Conservation (phyloP, 768 basidiomycete genomes). For the Lactarius akahatsu region DNA sequence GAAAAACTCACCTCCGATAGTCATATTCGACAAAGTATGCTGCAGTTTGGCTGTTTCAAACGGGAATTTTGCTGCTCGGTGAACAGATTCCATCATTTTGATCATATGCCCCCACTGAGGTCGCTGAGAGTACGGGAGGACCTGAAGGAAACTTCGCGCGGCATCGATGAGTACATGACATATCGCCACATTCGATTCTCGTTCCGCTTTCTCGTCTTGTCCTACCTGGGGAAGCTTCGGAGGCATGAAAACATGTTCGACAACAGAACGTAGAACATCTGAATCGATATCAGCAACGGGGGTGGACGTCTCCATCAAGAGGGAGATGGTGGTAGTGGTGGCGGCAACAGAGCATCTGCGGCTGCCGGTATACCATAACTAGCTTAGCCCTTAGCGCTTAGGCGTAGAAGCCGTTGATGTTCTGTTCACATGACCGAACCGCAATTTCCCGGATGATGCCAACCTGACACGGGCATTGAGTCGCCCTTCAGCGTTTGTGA, state of each 20-base stretch:
- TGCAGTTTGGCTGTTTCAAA: slow-evolving; percentile 1
- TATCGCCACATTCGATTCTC: slow-evolving; percentile 9
- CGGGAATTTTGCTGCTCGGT: neutral
- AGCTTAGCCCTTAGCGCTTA: no score
- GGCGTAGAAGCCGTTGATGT: no score
- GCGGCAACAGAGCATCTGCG: neutral
- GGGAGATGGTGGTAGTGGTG: neutral
- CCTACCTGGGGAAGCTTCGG: slow-evolving; percentile 18
- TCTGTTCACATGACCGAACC: no score
- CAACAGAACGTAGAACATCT: neutral
- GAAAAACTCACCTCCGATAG: slow-evolving; percentile 4
- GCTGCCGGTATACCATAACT: no score
- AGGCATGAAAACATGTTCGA: slow-evolving; percentile 17
- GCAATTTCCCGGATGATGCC: no score
- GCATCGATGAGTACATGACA: slow-evolving; percentile 4
- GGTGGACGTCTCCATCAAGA: neutral
- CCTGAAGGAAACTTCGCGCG: slow-evolving; percentile 2
- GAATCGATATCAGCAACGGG: neutral
- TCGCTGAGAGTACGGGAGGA: slow-evolving; percentile 2
- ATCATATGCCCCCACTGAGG: slow-evolving; percentile 16
- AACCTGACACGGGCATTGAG: no score
- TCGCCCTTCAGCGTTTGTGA: no score
- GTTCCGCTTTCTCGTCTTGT: neutral
- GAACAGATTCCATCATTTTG: slow-evolving; percentile 12
- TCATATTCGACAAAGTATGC: slow-evolving; percentile 6